Conservation (phyloP, 2,329 filamentous ascomycete genomes). For the Helotiales sp. region DNA sequence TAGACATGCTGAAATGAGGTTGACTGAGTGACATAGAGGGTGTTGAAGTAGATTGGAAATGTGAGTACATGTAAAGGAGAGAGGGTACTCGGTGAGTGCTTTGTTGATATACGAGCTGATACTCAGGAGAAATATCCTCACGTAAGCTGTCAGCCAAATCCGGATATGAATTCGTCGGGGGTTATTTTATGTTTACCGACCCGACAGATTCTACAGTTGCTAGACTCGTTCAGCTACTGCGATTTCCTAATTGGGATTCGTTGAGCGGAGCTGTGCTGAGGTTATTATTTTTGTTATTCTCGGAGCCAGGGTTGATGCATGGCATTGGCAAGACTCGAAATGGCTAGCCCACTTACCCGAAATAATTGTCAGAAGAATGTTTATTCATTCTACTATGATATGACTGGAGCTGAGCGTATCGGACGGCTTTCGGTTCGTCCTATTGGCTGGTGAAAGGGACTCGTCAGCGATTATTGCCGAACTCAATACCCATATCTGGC, state of each 20-base stretch:
- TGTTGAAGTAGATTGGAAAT: neutral
- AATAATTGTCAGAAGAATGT: neutral
- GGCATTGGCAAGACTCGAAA: neutral
- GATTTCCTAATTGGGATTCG: neutral
- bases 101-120: neutral
- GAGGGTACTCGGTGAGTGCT: neutral
- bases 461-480: neutral
- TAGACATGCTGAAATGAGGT: slow-evolving; percentile 19
- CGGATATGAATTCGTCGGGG: neutral
- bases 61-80: neutral
- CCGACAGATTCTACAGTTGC: no score
- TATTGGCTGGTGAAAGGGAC: neutral
- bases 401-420: neutral
- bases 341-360: neutral
- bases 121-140: neutral
- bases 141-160: neutral
- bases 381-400: neutral
- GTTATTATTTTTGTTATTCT: neutral
- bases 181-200: no score
- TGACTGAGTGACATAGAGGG: neutral
- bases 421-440: neutral
- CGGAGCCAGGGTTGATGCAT: neutral
- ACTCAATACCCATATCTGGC: neutral
- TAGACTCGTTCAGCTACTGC: neutral
- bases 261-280: neutral